These are phyloP conservation scores for Candida argentea DNA, from an alignment of 805 yeast genomes.

Conservation along the genomic window DNA sequence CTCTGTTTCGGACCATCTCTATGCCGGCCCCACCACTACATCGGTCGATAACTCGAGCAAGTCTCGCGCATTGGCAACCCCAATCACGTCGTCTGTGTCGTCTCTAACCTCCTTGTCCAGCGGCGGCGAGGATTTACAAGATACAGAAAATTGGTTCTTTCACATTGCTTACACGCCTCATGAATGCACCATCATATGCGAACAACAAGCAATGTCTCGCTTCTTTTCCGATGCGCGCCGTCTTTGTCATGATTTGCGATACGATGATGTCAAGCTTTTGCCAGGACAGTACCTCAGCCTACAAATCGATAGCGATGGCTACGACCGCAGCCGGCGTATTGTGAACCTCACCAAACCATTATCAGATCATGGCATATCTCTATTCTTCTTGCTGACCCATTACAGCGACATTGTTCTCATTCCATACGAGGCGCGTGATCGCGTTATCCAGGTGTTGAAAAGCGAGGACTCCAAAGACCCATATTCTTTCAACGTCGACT, in stretches of 20 bases:
- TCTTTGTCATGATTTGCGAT: conserved; percentile 20
- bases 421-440: conserved; percentile 35
- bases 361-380: conserved; percentile 44
- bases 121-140: conserved; percentile 6
- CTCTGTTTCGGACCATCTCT: conserved; percentile 1
- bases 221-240: conserved; percentile 32
- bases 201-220: conserved; percentile 24
- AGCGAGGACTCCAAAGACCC: conserved; percentile 26
- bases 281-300: conserved; percentile 39
- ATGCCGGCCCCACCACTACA: background rate
- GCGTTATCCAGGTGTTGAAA: conserved; percentile 37
- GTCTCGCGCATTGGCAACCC: background rate
- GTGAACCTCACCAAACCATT: conserved; percentile 49
- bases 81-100: background rate
- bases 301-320: conserved; percentile 53
- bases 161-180: conserved; percentile 53
- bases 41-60: conserved; percentile 23
- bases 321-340: conserved; percentile 40
- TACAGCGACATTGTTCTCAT: conserved; percentile 54
- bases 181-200: conserved; percentile 54
- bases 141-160: conserved; percentile 32
- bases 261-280: conserved; percentile 28
- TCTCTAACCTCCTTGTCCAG: background rate
- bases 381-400: conserved; percentile 54
- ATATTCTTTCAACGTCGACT: background rate